These are phyloP conservation scores for Fragaria nilgerrensis DNA, from an alignment of 306 rosid species.

Conservation along the genomic window DNA sequence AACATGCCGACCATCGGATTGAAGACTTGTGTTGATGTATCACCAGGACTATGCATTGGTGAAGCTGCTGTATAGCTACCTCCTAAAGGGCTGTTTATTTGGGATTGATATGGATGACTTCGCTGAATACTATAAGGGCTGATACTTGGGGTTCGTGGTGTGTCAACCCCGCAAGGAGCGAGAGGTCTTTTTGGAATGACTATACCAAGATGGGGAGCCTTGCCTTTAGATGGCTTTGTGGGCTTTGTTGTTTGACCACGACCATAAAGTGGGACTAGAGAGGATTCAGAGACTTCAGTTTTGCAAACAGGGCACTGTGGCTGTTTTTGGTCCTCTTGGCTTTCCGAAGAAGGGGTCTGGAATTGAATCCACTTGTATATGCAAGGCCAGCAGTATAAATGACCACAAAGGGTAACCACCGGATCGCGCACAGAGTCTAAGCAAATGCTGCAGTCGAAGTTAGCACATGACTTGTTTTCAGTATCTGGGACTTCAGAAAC, in stretches of 20 bases:
- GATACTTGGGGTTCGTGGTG: constrained; percentile 30
- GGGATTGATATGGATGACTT: constrained; percentile 35
- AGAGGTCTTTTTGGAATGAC: constrained; percentile 64
- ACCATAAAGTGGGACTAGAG: constrained; percentile 75
- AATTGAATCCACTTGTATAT: constrained; percentile 76
- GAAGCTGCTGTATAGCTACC: constrained; percentile 20
- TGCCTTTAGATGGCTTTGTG: constrained; percentile 36
- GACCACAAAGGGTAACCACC: constrained; percentile 96
- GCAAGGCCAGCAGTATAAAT: constrained; percentile 98
- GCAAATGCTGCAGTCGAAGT: constrained; percentile 92
- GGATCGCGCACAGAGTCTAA: constrained; percentile 78
- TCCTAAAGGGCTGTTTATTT: constrained; percentile 31
- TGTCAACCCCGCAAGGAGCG: constrained; percentile 38
- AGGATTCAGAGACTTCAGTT: constrained; percentile 59
- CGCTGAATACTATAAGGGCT: constrained; percentile 32
- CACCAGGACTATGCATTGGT: constrained; percentile 34
- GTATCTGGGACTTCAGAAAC: constrained; percentile 31
- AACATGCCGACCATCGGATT: constrained; percentile 49
- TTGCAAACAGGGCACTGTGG: constrained; percentile 86
- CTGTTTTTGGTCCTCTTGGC: constrained; percentile 31
- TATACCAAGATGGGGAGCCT: constrained; percentile 34
- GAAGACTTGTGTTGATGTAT: constrained; percentile 33
- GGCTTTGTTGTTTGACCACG: constrained; percentile 42
- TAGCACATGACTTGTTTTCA: constrained; percentile 38
- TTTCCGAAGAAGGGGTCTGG: constrained; percentile 28